Evolutionary conservation across 208 protist genomes (phyloP), one percentile per base, ranked within the genome.

Genomic region (Crithidia fasciculata): DNA sequence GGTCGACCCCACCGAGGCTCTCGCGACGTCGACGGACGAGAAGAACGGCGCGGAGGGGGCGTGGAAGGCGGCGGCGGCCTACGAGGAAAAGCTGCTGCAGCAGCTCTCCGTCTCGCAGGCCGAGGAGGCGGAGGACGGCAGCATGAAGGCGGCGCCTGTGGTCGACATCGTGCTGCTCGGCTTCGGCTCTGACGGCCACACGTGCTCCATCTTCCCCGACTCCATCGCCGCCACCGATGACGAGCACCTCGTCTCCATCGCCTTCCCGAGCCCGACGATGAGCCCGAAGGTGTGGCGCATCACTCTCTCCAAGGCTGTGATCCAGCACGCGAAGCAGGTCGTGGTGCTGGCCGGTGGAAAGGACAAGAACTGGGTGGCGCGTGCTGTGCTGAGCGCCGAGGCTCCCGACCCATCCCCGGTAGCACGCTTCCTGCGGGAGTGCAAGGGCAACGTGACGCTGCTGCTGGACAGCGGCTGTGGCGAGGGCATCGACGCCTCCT

Each of bases 111-210:
- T 61, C 8, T 41, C 59, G 36, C 39, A 19, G 15, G 44, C 44
- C 6, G 50, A 61, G 18, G 10, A 37, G 28, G n/a, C 28, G 58
- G 75, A 54, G 41, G 13, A 18, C 18, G 59, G 53, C 61, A 70
- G 10, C 18, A 60, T 10, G 40, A 78, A 49, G n/a, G 19, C 36
- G 12, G 57, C 88, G 12, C 91, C 87, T 5, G 66, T 88, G 2
- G 69, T 92, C 53, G 91, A 96, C 68, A 80, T 96, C 55, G 85
- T 94, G 4, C 78, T 96, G 37, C 84, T 96, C 37, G 91, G 91
- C 36, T 85, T 96, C 37, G 91, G 91, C 61, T 68, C 85, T 0
- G 91, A 96, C 45, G 91, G 91, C 6, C 91, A 96, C 83, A 94
- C 88, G 15, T 88, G 88, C 0, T 96, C 91, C 50, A 85, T 96